phyloP scores from a whole-genome alignment of 805 yeast genomes.

The Wickerhamiella lipophila region DNA sequence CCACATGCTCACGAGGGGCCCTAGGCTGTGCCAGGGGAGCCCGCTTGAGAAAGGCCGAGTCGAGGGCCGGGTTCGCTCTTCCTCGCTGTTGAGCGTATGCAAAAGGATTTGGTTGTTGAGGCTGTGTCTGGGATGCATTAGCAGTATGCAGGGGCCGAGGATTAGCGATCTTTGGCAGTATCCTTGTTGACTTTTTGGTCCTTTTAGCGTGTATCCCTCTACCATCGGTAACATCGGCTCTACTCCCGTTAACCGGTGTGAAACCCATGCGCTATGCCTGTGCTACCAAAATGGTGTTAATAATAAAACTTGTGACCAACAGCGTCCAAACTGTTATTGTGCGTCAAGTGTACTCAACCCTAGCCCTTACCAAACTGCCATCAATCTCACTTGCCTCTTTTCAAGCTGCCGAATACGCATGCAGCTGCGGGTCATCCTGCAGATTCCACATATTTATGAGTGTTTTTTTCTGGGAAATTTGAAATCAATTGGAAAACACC shows the following conservation, averaged over 20 bases:
- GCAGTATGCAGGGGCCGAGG: constrained; percentile 2
- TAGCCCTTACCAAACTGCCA: background rate
- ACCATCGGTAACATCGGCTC: background rate
- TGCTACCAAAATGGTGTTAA: background rate
- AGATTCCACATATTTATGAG: background rate
- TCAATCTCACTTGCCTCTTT: background rate
- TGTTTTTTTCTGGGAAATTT: background rate
- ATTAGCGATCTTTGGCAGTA: background rate
- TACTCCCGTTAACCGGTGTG: constrained; percentile 5
- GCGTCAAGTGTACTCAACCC: background rate
- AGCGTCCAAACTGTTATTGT: background rate
- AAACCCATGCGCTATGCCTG: constrained; percentile 4
- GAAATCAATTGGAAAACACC: too few relatives aligned
- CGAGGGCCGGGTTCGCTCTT: constrained; percentile 7
- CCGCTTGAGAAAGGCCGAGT: background rate
- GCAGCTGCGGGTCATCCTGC: constrained; percentile 4
- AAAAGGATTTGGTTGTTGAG: constrained; percentile 5
- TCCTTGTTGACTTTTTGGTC: background rate
- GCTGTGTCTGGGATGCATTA: constrained; percentile 2
- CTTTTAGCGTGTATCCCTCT: background rate
- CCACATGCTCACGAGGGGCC: background rate
- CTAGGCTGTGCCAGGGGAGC: background rate
- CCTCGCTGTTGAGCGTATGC: constrained; percentile 6
- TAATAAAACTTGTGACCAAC: background rate
- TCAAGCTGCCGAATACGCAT: background rate